A percentile compares a stretch with the other conserved stretches of the same genome.
phyloP scores from a whole-genome alignment of 345 rosid genomes.

The Garcia nutans region DNA sequence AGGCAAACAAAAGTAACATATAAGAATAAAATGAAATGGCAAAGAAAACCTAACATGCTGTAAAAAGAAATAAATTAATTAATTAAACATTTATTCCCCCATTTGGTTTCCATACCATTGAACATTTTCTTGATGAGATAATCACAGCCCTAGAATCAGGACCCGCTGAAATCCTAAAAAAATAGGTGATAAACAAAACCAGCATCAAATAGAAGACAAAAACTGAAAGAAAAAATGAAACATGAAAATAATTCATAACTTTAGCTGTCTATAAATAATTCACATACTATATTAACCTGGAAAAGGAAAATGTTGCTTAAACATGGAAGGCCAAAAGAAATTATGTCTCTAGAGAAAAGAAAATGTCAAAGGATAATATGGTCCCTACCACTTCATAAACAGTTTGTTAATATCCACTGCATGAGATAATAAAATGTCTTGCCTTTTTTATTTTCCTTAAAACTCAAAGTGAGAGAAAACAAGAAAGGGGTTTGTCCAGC shows the following conservation, averaged over 20 bases:
- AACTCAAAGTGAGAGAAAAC: background rate
- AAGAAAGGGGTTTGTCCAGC: background rate
- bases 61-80: background rate
- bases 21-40: background rate
- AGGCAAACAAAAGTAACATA: background rate
- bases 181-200: slow-evolving; percentile 7
- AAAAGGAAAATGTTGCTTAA: background rate
- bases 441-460: background rate
- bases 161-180: slow-evolving; percentile 45
- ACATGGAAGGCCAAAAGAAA: background rate
- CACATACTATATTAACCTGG: background rate
- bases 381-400: background rate
- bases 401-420: background rate
- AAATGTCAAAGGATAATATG: background rate
- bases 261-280: background rate
- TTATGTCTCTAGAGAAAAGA: background rate
- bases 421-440: background rate
- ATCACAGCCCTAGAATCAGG: slow-evolving; percentile 36
- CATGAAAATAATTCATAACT: background rate
- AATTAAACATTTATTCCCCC: background rate
- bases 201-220: background rate
- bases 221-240: background rate
- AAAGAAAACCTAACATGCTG: background rate
- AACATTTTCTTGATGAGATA: slow-evolving; percentile 40
- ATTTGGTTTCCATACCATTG: slow-evolving; percentile 36